Conservation (phyloP, 2,329 filamentous ascomycete genomes). For the Lachnellula hyalina region DNA sequence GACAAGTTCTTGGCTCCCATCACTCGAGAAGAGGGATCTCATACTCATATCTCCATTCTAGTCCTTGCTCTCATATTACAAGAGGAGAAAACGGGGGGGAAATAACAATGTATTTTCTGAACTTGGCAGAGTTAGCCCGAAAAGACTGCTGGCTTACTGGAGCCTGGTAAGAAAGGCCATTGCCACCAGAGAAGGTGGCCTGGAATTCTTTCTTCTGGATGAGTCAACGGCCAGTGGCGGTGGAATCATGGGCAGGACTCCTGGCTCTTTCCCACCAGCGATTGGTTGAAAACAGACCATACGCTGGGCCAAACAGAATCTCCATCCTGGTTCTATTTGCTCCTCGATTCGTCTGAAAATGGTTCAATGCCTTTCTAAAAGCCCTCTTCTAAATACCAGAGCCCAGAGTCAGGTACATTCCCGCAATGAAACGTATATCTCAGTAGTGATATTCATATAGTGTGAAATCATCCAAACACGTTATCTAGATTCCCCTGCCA, state of each 20-base stretch:
- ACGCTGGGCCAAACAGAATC: no score
- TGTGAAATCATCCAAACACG: not conserved
- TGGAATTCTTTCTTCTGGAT: not conserved
- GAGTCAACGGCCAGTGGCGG: not conserved
- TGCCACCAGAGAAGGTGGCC: not conserved
- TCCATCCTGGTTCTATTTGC: no score
- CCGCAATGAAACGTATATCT: not conserved
- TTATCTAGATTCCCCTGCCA: not conserved
- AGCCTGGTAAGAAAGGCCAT: not conserved
- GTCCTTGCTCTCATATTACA: not conserved
- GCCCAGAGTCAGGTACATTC: not conserved
- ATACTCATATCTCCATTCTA: not conserved
- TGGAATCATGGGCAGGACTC: no score
- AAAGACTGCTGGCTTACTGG: not conserved
- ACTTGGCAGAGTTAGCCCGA: not conserved
- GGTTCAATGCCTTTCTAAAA: no score
- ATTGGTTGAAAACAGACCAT: no score
- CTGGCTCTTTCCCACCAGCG: no score
- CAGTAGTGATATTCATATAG: slow-evolving; percentile 1
- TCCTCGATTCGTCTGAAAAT: no score
- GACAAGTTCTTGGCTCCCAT: not conserved
- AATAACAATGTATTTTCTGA: not conserved
- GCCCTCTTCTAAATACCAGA: not conserved
- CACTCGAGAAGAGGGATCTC: not conserved
- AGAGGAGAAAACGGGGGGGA: not conserved